phyloP scores from a whole-genome alignment of 441 rosid species.

The Populus tomentosa region DNA sequence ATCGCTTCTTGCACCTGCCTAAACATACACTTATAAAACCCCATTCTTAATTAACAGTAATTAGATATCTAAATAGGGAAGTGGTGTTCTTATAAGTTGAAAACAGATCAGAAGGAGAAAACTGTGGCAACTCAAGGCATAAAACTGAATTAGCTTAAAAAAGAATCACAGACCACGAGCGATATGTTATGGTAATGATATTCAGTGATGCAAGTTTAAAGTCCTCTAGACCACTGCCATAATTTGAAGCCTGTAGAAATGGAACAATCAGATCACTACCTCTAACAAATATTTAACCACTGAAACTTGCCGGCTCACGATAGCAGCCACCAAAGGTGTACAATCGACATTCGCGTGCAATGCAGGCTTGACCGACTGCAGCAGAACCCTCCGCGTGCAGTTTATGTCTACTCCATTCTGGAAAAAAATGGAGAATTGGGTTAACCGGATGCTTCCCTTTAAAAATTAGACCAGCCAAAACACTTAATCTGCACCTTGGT shows the following conservation, averaged over 20 bases:
- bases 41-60: slow-evolving; percentile 1
- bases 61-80: background rate
- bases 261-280: slow-evolving; percentile 17
- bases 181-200: background rate
- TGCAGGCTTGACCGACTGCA: slow-evolving; percentile 31
- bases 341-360: slow-evolving; percentile 32
- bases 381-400: slow-evolving; percentile 22
- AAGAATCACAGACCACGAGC: background rate
- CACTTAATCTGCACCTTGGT: slow-evolving; percentile 14
- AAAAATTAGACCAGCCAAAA: background rate
- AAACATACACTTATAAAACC: background rate
- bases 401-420: slow-evolving; percentile 33
- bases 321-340: slow-evolving; percentile 32
- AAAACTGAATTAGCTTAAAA: background rate
- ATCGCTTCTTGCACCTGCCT: slow-evolving; percentile 32
- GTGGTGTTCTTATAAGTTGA: background rate
- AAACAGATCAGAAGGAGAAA: background rate
- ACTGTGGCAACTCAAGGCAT: background rate
- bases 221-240: background rate
- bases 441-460: background rate
- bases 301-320: slow-evolving; percentile 29
- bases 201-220: background rate
- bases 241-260: background rate
- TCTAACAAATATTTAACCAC: slow-evolving; percentile 31
- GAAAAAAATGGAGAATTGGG: background rate